Conservation (phyloP, 345 rosid genomes). For the Turnera subulata region DNA sequence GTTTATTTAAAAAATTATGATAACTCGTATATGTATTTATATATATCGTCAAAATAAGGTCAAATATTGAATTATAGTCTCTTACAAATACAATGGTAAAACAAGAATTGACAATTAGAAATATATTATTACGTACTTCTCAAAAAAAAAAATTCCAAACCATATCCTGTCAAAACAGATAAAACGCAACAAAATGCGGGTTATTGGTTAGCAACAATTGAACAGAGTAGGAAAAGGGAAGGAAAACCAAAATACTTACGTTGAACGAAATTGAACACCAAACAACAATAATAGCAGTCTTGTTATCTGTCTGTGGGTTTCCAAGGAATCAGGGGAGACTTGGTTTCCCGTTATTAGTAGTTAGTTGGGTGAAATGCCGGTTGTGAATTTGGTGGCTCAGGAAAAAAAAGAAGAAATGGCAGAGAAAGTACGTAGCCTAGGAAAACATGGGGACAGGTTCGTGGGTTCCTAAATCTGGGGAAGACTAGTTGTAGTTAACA, state of each 20-base stretch:
- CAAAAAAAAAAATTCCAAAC: too few species aligned
- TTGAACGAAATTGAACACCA: background rate
- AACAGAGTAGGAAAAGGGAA: background rate
- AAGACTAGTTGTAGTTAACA: background rate
- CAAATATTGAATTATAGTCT: too few species aligned
- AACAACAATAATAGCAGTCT: background rate
- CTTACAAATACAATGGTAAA: too few species aligned
- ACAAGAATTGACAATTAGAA: too few species aligned
- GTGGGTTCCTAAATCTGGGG: conserved; percentile 9
- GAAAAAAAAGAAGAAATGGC: background rate
- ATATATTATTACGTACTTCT: too few species aligned
- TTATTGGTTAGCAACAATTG: background rate
- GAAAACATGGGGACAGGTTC: conserved; percentile 3
- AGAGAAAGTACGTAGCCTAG: background rate
- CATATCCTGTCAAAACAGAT: too few species aligned
- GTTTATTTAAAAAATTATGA: too few species aligned
- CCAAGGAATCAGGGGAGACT: too few species aligned
- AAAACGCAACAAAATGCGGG: background rate
- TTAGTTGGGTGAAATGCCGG: conserved; percentile 16
- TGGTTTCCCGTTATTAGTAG: background rate
- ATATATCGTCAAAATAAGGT: too few species aligned
- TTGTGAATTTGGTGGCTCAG: conserved; percentile 13
- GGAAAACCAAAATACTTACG: too few species aligned
- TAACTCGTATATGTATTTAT: too few species aligned
- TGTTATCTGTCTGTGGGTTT: background rate